These are phyloP conservation scores for Penicillium psychrofluorescens DNA, from an alignment of 495 filamentous ascomycete genomes.

Conservation along the genomic window DNA sequence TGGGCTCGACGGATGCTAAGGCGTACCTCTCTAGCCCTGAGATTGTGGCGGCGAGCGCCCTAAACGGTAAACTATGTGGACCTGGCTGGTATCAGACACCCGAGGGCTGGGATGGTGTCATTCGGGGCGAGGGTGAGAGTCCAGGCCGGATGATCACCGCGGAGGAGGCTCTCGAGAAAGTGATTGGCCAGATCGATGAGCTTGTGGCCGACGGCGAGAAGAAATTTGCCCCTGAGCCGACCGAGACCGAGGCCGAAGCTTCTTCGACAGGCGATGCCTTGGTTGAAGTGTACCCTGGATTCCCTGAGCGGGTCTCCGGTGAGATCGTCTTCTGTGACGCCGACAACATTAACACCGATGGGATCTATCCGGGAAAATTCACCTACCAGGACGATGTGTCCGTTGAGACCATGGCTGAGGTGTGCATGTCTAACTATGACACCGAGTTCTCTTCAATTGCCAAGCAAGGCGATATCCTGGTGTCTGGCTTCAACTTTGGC, in stretches of 20 bases:
- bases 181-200: constrained; percentile 58
- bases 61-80: constrained; percentile 68
- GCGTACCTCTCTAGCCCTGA: constrained; percentile 89
- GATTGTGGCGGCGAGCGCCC: constrained; percentile 82
- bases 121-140: constrained; percentile 65
- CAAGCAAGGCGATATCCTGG: constrained; percentile 66
- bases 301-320: constrained; percentile 43
- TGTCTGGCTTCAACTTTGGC: constrained; percentile 87
- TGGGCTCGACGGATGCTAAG: constrained; percentile 76
- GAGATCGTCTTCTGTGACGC: constrained; percentile 49
- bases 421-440: constrained; percentile 94
- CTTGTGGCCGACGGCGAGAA: constrained; percentile 49
- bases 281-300: constrained; percentile 44
- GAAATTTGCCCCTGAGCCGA: constrained; percentile 20
- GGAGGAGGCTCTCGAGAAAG: constrained; percentile 60
- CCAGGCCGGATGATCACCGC: constrained; percentile 52
- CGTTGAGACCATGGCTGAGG: constrained; percentile 70
- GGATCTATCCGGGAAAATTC: constrained; percentile 85
- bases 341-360: constrained; percentile 46
- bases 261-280: constrained; percentile 13
- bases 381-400: constrained; percentile 86
- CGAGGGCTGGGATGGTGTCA: constrained; percentile 56
- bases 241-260: constrained; percentile 7
- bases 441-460: constrained; percentile 52
- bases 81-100: constrained; percentile 76